phyloP scores from a whole-genome alignment of 2,329 filamentous ascomycete species.

The Ophiostoma sp. region DNA sequence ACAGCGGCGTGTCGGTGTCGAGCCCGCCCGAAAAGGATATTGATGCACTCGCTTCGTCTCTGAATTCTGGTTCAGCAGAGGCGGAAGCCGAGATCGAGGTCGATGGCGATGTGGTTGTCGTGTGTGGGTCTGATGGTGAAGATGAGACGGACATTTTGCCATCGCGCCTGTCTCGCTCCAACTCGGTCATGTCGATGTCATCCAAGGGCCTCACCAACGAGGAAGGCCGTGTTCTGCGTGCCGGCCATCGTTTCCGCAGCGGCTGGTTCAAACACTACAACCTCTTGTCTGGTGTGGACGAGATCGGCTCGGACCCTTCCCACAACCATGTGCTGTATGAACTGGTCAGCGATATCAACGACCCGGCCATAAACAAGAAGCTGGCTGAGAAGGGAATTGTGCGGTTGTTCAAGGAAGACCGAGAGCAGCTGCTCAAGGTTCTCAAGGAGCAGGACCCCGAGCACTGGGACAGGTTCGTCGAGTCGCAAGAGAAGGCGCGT shows the following conservation, averaged over 20 bases:
- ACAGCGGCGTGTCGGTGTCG: conserved; percentile 32
- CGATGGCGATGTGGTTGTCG: conserved; percentile 32
- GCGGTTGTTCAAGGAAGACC: conserved; percentile 55
- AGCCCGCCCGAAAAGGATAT: conserved; percentile 21
- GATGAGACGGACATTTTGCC: conserved; percentile 45
- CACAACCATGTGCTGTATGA: conserved; percentile 52
- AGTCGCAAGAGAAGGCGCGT: conserved; percentile 55
- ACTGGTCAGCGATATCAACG: conserved; percentile 58
- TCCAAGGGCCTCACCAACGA: conserved; percentile 52
- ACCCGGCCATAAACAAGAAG: conserved; percentile 51
- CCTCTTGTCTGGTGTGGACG: conserved; percentile 45
- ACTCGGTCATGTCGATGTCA: conserved; percentile 47
- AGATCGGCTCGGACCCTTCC: conserved; percentile 47
- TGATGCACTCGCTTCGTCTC: conserved; percentile 22
- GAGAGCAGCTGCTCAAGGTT: conserved; percentile 44
- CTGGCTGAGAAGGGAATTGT: conserved; percentile 56
- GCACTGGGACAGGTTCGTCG: conserved; percentile 59
- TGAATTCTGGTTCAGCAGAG: conserved; percentile 20
- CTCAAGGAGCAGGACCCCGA: conserved; percentile 59
- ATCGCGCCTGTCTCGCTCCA: conserved; percentile 45
- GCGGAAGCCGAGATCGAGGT: background rate
- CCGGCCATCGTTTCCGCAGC: conserved; percentile 52
- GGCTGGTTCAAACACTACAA: conserved; percentile 51
- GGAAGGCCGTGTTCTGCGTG: conserved; percentile 52
- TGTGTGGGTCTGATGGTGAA: conserved; percentile 43